Evolutionary conservation across 1,284 basidiomycete species (phyloP).

Genomic region (Malassezia equina): DNA sequence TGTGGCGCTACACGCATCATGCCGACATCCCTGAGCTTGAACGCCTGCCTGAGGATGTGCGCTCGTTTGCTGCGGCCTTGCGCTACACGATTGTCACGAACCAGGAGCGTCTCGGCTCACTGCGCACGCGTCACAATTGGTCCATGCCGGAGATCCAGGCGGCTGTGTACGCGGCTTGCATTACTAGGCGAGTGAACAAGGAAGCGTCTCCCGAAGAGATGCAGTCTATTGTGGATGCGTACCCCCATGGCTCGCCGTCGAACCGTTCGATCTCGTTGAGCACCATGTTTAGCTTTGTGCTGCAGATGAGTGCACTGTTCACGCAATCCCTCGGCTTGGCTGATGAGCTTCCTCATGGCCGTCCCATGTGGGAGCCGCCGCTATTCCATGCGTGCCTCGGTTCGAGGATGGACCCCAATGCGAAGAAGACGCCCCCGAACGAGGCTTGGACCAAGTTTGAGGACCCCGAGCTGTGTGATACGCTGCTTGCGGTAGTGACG

Average conservation of each 20-base stretch:
- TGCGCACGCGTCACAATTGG: conserved; percentile 18
- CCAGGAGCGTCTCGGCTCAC: conserved; percentile 12
- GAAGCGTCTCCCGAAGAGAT: conserved; percentile 8
- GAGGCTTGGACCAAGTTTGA: conserved; percentile 12
- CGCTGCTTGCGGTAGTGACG: conserved; percentile 3
- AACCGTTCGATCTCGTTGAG: conserved; percentile 15
- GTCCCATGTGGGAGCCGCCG: conserved; percentile 10
- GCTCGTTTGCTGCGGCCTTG: conserved; percentile 12
- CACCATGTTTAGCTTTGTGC: conserved; percentile 13
- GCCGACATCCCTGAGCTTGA: conserved; percentile 1
- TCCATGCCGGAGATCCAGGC: conserved; percentile 9
- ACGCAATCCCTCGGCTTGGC: conserved; percentile 11
- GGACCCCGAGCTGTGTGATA: conserved; percentile 5
- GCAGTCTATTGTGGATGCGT: conserved; percentile 11
- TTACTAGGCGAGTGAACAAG: conserved; percentile 7
- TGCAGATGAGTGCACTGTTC: conserved; percentile 13
- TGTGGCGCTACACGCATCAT: conserved; percentile 16
- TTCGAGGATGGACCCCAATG: neutral
- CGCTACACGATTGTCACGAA: conserved; percentile 15
- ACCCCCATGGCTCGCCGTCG: conserved; percentile 15
- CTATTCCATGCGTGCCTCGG: conserved; percentile 16
- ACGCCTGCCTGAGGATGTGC: conserved; percentile 9
- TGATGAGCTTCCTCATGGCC: conserved; percentile 1
- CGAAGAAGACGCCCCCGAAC: neutral
- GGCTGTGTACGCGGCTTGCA: conserved; percentile 11